A percentile compares a stretch with the other conserved stretches of the same genome.
Evolutionary conservation across 2,329 filamentous ascomycete species (phyloP).

Genomic region (Claviceps spartinae): DNA sequence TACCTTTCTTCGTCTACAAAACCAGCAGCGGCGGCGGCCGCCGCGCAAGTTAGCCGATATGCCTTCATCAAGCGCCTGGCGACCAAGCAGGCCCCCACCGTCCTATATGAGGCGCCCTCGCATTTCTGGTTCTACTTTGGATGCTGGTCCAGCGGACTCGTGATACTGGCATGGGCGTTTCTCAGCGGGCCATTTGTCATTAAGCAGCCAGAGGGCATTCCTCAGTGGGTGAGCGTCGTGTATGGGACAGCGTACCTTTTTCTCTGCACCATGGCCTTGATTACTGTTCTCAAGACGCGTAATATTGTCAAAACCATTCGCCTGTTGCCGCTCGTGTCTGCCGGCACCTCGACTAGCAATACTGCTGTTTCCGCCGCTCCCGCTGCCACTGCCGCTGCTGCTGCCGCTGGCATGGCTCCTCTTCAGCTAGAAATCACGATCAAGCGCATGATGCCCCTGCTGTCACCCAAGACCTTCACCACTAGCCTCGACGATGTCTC

Average conservation of each 20-base stretch:
- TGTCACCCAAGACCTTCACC: slow-evolving; percentile 29
- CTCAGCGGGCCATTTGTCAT: slow-evolving; percentile 21
- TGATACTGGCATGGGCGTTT: slow-evolving; percentile 21
- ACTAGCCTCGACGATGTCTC: slow-evolving; percentile 20
- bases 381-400: neutral
- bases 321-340: slow-evolving; percentile 33
- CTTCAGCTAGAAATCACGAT: slow-evolving; percentile 40
- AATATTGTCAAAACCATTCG: slow-evolving; percentile 45
- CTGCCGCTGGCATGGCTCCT: slow-evolving; percentile 7
- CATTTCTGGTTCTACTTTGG: slow-evolving; percentile 49
- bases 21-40: slow-evolving; percentile 6
- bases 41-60: slow-evolving; percentile 18
- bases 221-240: slow-evolving; percentile 41
- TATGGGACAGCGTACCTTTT: slow-evolving; percentile 45
- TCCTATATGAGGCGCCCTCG: slow-evolving; percentile 51
- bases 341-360: slow-evolving; percentile 9
- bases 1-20: neutral
- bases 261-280: slow-evolving; percentile 46
- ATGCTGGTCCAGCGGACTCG: slow-evolving; percentile 41
- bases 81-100: slow-evolving; percentile 38
- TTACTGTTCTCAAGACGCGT: slow-evolving; percentile 43
- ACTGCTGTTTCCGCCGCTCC: neutral
- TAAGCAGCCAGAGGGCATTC: slow-evolving; percentile 32
- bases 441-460: slow-evolving; percentile 35
- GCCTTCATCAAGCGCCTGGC: slow-evolving; percentile 43